These are phyloP conservation scores for Diversispora epigaea DNA, from an alignment of 192 early-diverging fungal species.

Conservation along the genomic window DNA sequence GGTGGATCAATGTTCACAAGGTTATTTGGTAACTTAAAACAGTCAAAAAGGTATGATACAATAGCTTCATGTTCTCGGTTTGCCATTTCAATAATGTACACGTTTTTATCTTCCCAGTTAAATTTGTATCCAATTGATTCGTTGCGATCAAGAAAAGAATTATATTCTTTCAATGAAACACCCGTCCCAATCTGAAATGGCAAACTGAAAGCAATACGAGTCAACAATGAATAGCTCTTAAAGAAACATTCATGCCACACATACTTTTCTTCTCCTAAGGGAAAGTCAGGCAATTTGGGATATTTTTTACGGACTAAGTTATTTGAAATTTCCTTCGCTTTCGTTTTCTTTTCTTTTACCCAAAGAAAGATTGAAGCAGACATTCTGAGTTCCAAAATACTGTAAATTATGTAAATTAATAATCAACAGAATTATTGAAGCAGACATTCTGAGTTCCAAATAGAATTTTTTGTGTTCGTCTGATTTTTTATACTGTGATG, in stretches of 20 bases:
- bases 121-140: constrained; percentile 20
- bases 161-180: constrained; percentile 25
- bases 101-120: constrained; percentile 12
- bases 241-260: too few species aligned
- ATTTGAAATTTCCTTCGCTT: constrained; percentile 15
- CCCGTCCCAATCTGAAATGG: constrained; percentile 21
- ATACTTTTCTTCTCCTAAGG: constrained; percentile 15
- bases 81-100: constrained; percentile 24
- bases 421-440: too few species aligned
- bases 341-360: constrained; percentile 8
- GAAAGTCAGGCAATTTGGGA: constrained; percentile 21
- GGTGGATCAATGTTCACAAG: neutral
- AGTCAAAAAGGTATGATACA: neutral
- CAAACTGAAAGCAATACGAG: constrained; percentile 23
- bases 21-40: neutral
- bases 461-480: too few species aligned
- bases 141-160: constrained; percentile 20
- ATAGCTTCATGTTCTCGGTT: neutral
- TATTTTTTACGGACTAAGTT: constrained; percentile 13
- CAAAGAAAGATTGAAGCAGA: constrained; percentile 4
- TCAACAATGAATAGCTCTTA: constrained; percentile 14
- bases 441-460: too few species aligned
- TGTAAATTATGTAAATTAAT: too few species aligned
- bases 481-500: too few species aligned
- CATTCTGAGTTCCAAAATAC: too few species aligned